Evolutionary conservation across 2,329 filamentous ascomycete species (phyloP).

Genomic region (Cercospora sp.): DNA sequence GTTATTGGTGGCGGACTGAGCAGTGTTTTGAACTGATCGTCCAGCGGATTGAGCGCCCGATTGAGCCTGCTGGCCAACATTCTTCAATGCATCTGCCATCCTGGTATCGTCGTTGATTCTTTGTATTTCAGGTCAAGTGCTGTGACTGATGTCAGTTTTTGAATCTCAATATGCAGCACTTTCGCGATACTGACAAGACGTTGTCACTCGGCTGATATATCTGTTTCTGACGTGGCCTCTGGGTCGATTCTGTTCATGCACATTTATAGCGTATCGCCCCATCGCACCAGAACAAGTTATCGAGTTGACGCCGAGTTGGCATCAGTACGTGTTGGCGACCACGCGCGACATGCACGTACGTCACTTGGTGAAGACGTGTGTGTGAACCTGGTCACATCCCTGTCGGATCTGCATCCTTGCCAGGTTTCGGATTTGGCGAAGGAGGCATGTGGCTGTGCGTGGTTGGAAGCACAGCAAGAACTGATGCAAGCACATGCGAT

Average conservation of each 20-base stretch:
- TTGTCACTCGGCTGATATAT: neutral
- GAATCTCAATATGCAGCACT: neutral
- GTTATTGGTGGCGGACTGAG: constrained; percentile 21
- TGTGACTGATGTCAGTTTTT: neutral
- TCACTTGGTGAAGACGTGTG: constrained; percentile 1
- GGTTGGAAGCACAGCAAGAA: neutral
- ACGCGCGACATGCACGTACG: constrained; percentile 5
- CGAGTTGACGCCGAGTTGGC: neutral
- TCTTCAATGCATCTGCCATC: constrained; percentile 28
- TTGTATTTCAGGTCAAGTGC: neutral
- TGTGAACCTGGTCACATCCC: constrained; percentile 6
- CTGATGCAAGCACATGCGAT: neutral
- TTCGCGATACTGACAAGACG: neutral
- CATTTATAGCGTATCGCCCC: neutral
- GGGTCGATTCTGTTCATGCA: neutral
- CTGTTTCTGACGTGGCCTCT: neutral
- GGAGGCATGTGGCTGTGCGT: constrained; percentile 6
- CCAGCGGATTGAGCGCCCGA: constrained; percentile 1
- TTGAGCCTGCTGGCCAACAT: constrained; percentile 24
- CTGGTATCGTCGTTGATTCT: neutral
- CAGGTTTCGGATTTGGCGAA: neutral
- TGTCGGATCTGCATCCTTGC: constrained; percentile 7
- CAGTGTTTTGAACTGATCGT: neutral
- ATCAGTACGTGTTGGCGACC: neutral
- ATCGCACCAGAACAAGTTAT: neutral